Conservation (phyloP, 2,329 filamentous ascomycete species). For the Clonostachys chloroleuca region DNA sequence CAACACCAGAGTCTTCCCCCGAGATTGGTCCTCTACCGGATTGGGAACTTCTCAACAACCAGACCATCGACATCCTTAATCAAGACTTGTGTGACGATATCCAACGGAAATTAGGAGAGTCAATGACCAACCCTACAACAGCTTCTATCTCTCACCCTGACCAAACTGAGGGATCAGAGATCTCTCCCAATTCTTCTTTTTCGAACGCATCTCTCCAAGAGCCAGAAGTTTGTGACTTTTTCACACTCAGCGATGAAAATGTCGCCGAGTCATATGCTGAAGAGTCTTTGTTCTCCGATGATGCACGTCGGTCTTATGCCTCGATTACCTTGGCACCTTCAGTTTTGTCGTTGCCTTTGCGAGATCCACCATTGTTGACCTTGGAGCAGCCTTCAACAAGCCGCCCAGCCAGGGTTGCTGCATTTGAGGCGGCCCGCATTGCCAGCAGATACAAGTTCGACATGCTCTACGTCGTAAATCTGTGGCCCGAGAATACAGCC, state of each 20-base stretch:
- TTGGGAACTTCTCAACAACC: conserved; percentile 15
- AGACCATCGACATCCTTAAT: conserved; percentile 18
- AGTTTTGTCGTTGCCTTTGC: conserved; percentile 12
- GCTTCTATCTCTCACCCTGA: neutral
- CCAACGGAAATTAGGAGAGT: conserved; percentile 15
- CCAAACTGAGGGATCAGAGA: conserved; percentile 2
- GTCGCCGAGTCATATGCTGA: conserved; percentile 39
- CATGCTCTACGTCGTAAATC: conserved; percentile 53
- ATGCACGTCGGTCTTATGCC: neutral
- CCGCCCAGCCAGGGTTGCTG: conserved; percentile 39
- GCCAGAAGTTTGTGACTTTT: conserved; percentile 48
- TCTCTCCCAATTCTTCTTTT: conserved; percentile 9
- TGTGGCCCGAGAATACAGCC: conserved; percentile 40
- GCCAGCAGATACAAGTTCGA: conserved; percentile 53
- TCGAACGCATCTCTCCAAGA: conserved; percentile 37
- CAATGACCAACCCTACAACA: conserved; percentile 10
- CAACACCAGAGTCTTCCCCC: conserved; percentile 26
- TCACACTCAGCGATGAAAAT: conserved; percentile 51
- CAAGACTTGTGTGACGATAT: conserved; percentile 15
- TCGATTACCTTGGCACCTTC: conserved; percentile 2
- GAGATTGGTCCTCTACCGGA: conserved; percentile 18
- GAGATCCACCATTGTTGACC: conserved; percentile 29
- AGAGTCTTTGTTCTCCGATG: neutral
- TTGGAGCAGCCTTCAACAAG: conserved; percentile 38
- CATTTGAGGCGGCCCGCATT: conserved; percentile 50